These are phyloP conservation scores for Sophora flavescens DNA, from an alignment of 306 rosid genomes.

Conservation along the genomic window DNA sequence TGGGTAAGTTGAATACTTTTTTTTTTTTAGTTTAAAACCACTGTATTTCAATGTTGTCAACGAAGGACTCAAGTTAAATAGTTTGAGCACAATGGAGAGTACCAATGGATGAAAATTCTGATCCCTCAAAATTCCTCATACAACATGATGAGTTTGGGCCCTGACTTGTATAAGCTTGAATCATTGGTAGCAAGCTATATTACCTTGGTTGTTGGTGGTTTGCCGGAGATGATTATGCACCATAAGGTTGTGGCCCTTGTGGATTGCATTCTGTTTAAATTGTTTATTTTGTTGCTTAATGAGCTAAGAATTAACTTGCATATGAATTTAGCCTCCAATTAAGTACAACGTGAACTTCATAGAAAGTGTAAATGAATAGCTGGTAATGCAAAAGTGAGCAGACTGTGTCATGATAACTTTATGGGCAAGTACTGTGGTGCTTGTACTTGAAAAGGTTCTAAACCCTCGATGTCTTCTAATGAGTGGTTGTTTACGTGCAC, in stretches of 20 bases:
- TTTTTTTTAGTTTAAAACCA: too few relatives aligned
- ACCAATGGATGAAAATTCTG: background rate
- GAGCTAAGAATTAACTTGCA: background rate
- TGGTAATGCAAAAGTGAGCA: background rate
- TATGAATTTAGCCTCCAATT: background rate
- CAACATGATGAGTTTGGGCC: background rate
- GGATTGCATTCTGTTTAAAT: background rate
- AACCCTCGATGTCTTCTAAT: constrained; percentile 25
- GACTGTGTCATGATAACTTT: background rate
- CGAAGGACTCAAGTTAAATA: too few relatives aligned
- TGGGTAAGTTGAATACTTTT: background rate
- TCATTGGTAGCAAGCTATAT: constrained; percentile 22
- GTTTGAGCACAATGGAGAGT: background rate
- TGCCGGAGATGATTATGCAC: constrained; percentile 13
- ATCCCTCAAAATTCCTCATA: background rate
- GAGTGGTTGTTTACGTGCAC: background rate
- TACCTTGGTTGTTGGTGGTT: constrained; percentile 3
- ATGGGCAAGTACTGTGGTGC: background rate
- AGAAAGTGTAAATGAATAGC: background rate
- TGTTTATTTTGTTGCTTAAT: constrained; percentile 1
- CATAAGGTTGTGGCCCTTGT: background rate
- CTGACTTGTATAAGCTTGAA: constrained; percentile 27
- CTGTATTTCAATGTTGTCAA: too few relatives aligned
- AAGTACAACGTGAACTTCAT: background rate
- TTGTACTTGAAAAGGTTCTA: constrained; percentile 15